Evolutionary conservation across 257 asterid genomes (phyloP).

Genomic region (Paraleonurus japonicus): DNA sequence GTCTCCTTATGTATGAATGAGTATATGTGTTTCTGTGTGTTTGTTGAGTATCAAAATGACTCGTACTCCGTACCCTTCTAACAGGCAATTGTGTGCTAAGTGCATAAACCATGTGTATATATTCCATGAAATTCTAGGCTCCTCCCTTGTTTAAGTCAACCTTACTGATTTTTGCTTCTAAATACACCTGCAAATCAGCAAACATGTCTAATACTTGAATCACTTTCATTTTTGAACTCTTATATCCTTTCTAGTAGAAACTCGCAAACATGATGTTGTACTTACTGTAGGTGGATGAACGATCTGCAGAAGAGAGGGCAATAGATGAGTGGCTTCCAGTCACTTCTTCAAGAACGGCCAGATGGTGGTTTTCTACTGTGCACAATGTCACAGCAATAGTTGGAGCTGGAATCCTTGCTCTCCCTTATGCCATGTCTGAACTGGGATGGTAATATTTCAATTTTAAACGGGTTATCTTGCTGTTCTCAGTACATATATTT

Average conservation of each 20-base stretch:
- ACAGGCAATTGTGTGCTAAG: not conserved
- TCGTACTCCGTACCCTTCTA: not conserved
- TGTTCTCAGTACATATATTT: not conserved
- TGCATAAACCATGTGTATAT: not conserved
- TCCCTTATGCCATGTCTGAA: constrained; percentile 5
- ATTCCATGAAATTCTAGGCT: not conserved
- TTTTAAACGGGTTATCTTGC: not conserved
- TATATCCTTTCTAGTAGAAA: not conserved
- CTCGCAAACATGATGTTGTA: not conserved
- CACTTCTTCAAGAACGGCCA: not conserved
- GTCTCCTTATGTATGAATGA: not conserved
- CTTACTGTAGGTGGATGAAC: not conserved
- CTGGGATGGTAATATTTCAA: constrained; percentile 1
- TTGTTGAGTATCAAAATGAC: not conserved
- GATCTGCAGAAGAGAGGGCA: not conserved
- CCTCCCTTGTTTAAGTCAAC: not conserved
- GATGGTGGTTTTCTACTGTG: not conserved
- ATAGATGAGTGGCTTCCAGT: constrained; percentile 4
- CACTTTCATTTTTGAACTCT: not conserved
- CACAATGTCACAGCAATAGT: not conserved
- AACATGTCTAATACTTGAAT: too few relatives aligned
- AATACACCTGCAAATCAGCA: too few relatives aligned
- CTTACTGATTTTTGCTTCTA: not conserved
- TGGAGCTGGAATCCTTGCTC: constrained; percentile 1
- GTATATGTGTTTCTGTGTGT: not conserved